Percentiles rank a stretch among this genome's conserved stretches.
These are phyloP conservation scores for Nemania bipapillata DNA, from an alignment of 2,329 filamentous ascomycete species.

Conservation along the genomic window DNA sequence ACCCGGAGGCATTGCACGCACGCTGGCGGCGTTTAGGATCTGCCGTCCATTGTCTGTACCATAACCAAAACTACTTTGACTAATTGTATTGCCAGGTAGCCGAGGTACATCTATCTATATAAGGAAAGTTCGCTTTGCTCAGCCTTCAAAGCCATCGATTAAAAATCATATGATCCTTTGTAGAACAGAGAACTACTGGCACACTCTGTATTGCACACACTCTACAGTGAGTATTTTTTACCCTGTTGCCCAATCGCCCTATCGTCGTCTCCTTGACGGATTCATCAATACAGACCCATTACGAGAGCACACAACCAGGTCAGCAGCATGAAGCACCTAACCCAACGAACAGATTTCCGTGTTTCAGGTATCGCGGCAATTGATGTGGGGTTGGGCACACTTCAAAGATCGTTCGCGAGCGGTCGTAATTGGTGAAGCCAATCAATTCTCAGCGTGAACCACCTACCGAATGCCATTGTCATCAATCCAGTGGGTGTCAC, in stretches of 20 bases:
- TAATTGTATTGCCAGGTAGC: background rate
- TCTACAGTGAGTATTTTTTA: no score
- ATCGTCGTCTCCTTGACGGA: background rate
- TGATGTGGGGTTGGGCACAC: background rate
- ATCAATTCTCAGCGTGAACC: background rate
- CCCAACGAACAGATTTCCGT: constrained; percentile 21
- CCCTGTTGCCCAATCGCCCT: no score
- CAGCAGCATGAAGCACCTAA: constrained; percentile 24
- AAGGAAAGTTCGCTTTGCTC: constrained; percentile 11
- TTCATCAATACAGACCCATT: background rate
- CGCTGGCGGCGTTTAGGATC: constrained; percentile 28
- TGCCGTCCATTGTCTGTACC: constrained; percentile 19
- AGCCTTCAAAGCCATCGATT: constrained; percentile 1
- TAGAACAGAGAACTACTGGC: background rate
- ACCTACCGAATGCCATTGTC: background rate
- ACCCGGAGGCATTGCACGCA: constrained; percentile 29
- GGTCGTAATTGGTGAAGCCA: constrained; percentile 21
- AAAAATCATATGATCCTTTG: constrained; percentile 20
- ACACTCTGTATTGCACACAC: no score
- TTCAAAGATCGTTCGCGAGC: background rate
- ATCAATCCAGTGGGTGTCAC: background rate
- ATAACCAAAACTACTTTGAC: no score
- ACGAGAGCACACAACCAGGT: constrained; percentile 2
- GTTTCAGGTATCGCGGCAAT: constrained; percentile 32
- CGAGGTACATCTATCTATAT: background rate